A percentile compares a stretch with the other conserved stretches of the same genome.
Conservation (phyloP, 2,329 filamentous ascomycete genomes). For the Talaromyces funiculosus region DNA sequence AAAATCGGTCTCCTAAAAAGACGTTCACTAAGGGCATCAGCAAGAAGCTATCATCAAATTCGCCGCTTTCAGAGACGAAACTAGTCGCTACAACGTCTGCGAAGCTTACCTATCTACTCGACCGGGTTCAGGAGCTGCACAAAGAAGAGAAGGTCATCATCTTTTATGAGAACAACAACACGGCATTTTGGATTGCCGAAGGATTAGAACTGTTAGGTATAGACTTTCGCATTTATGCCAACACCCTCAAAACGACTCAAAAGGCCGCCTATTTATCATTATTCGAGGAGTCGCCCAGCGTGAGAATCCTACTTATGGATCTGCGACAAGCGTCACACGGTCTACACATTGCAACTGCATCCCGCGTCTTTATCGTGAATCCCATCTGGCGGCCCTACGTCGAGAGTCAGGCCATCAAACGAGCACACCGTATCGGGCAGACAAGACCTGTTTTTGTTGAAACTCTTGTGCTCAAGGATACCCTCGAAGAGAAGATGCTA, state of each 20-base stretch:
- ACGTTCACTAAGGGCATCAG: conserved; percentile 25
- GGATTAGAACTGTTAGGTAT: conserved; percentile 67
- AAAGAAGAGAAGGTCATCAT: conserved; percentile 77
- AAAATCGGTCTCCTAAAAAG: conserved; percentile 25
- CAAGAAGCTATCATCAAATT: conserved; percentile 32
- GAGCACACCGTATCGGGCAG: conserved; percentile 83
- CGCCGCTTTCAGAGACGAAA: conserved; percentile 54
- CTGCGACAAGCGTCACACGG: conserved; percentile 84
- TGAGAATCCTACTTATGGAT: conserved; percentile 83
- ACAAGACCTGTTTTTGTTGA: conserved; percentile 73
- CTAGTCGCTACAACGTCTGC: conserved; percentile 77
- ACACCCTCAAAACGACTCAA: conserved; percentile 52
- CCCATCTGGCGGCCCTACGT: conserved; percentile 79
- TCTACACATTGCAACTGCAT: conserved; percentile 76
- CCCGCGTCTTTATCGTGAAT: conserved; percentile 81
- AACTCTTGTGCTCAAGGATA: conserved; percentile 72
- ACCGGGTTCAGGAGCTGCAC: conserved; percentile 64
- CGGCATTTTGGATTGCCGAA: conserved; percentile 79
- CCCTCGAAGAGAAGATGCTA: conserved; percentile 80
- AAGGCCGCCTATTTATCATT: conserved; percentile 70
- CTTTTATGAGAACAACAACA: conserved; percentile 86
- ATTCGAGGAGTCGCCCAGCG: conserved; percentile 64
- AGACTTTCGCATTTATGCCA: conserved; percentile 54
- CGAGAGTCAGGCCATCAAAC: conserved; percentile 86
- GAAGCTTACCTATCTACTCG: conserved; percentile 80